Conservation (phyloP, 306 rosid species). For the Glycine latifolia region DNA sequence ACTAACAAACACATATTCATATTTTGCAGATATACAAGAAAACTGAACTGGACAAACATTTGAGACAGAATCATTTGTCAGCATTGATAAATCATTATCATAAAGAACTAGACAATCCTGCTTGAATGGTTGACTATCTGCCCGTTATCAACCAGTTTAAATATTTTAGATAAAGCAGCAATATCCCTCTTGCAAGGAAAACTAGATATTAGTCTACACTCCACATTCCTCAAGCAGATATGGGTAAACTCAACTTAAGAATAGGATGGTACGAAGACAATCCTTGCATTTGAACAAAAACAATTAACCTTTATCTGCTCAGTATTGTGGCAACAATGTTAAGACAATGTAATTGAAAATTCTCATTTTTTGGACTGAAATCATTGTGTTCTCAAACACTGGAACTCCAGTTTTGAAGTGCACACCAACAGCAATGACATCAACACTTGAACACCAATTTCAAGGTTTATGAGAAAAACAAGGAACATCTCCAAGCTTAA, state of each 20-base stretch:
- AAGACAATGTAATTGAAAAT: slow-evolving; percentile 21
- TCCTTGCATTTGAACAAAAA: slow-evolving; percentile 42
- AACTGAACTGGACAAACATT: slow-evolving; percentile 37
- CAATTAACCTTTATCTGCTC: slow-evolving; percentile 27
- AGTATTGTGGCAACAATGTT: slow-evolving; percentile 33
- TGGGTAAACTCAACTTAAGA: slow-evolving; percentile 28
- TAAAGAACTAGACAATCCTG: slow-evolving; percentile 33
- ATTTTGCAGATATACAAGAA: slow-evolving; percentile 9
- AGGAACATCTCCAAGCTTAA: slow-evolving; percentile 35
- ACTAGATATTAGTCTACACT: slow-evolving; percentile 10
- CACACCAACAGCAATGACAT: slow-evolving; percentile 35
- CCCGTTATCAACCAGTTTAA: slow-evolving; percentile 22
- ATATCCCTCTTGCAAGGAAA: slow-evolving; percentile 27
- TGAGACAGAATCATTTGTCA: slow-evolving; percentile 35
- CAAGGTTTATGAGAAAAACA: slow-evolving; percentile 40
- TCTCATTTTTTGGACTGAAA: slow-evolving; percentile 4
- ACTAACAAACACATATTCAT: slow-evolving; percentile 31
- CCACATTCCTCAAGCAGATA: slow-evolving; percentile 35
- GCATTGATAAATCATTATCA: slow-evolving; percentile 26
- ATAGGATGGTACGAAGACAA: slow-evolving; percentile 36
- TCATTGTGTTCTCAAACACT: slow-evolving; percentile 15
- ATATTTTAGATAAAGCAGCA: slow-evolving; percentile 27
- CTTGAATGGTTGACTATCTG: slow-evolving; percentile 29
- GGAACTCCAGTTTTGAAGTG: slow-evolving; percentile 36
- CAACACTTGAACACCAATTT: slow-evolving; percentile 38